Evolutionary conservation across 495 filamentous ascomycete species (phyloP).

Genomic region (Neurospora sp.): DNA sequence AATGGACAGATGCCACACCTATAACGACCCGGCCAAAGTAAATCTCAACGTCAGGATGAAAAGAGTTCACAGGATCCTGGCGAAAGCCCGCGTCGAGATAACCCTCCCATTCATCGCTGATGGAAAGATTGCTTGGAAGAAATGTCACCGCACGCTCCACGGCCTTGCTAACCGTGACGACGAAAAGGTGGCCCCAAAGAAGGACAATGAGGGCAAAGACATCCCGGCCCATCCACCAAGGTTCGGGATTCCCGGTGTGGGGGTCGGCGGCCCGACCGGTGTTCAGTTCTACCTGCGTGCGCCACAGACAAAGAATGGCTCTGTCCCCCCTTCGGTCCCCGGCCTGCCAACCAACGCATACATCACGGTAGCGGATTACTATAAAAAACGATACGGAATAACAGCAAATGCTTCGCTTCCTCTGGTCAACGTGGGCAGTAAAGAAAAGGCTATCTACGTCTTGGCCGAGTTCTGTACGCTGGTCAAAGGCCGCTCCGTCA

Average conservation of each 20-base stretch:
- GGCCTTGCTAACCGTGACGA: slow-evolving; percentile 30
- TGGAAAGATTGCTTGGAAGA: background rate
- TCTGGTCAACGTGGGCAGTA: slow-evolving; percentile 60
- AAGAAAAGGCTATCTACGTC: slow-evolving; percentile 48
- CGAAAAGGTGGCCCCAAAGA: background rate
- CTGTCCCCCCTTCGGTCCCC: slow-evolving; percentile 1
- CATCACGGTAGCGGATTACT: slow-evolving; percentile 26
- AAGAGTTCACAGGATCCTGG: slow-evolving; percentile 33
- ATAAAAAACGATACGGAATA: slow-evolving; percentile 10
- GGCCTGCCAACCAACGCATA: slow-evolving; percentile 4
- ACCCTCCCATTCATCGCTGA: slow-evolving; percentile 20
- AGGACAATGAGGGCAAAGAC: background rate
- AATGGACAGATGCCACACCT: background rate
- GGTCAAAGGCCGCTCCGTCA: slow-evolving; percentile 53
- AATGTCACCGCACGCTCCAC: slow-evolving; percentile 32
- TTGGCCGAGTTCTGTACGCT: slow-evolving; percentile 58
- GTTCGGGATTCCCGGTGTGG: background rate
- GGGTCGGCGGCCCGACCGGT: slow-evolving; percentile 1
- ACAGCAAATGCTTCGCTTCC: slow-evolving; percentile 33
- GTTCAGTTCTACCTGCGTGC: slow-evolving; percentile 13
- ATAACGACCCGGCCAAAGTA: background rate
- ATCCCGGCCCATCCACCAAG: background rate
- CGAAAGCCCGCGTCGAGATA: slow-evolving; percentile 31
- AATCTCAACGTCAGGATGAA: background rate
- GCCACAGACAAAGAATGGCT: background rate